Evolutionary conservation across 1,139 yeast genomes (phyloP).

Genomic region (Geotrichum histeridarum): DNA sequence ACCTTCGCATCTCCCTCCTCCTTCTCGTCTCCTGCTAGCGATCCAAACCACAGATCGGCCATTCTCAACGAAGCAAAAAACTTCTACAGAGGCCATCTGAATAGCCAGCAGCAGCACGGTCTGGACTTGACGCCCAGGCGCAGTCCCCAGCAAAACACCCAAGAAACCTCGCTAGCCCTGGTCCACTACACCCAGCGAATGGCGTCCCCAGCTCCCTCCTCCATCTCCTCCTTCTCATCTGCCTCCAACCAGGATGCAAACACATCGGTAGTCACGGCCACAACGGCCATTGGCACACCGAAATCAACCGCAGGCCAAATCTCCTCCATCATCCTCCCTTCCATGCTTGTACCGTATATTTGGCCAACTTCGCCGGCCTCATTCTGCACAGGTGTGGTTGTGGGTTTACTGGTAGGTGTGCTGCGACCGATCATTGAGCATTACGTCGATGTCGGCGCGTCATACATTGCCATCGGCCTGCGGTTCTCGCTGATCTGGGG

Average conservation of each 20-base stretch:
- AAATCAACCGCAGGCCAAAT: slow-evolving; percentile 13
- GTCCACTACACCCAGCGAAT: slow-evolving; percentile 1
- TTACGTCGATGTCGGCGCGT: slow-evolving; percentile 29
- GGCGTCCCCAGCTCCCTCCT: slow-evolving; percentile 9
- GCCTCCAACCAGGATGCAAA: background rate
- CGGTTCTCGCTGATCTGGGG: slow-evolving; percentile 28
- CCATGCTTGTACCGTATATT: slow-evolving; percentile 24
- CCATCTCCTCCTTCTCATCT: slow-evolving; percentile 3
- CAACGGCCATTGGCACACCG: slow-evolving; percentile 16
- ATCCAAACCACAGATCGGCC: slow-evolving; percentile 6
- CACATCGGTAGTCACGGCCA: slow-evolving; percentile 12
- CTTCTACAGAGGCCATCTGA: background rate
- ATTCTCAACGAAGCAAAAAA: slow-evolving; percentile 1
- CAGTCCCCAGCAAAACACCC: background rate
- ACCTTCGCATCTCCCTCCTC: background rate
- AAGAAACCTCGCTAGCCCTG: slow-evolving; percentile 1
- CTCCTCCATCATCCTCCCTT: slow-evolving; percentile 20
- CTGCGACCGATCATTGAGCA: slow-evolving; percentile 27
- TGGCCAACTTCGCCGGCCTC: slow-evolving; percentile 30
- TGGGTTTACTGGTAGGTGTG: slow-evolving; percentile 26
- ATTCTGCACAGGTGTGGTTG: slow-evolving; percentile 28
- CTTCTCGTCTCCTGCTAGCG: background rate
- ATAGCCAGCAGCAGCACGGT: background rate
- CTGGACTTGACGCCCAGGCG: slow-evolving; percentile 2
- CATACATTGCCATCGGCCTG: slow-evolving; percentile 22